Percentiles rank a stretch among this genome's conserved stretches.
Conservation (phyloP, 257 asterid genomes). For the Forsythia suspensa region DNA sequence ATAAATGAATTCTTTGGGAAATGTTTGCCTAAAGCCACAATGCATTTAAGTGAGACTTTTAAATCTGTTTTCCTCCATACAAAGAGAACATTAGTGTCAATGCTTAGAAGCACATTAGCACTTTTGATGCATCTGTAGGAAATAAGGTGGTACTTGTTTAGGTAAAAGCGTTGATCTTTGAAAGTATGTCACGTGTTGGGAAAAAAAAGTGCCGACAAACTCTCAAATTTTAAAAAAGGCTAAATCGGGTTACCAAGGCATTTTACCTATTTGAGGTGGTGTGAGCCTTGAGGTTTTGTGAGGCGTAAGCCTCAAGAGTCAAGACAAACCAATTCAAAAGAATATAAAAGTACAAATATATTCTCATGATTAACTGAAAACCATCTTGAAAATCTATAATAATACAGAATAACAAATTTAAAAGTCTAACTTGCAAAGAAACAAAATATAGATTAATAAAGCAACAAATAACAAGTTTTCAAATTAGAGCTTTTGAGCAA, state of each 20-base stretch:
- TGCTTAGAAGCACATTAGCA: neutral
- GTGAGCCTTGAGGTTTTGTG: neutral
- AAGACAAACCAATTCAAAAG: neutral
- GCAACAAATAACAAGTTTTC: neutral
- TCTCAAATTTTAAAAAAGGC: neutral
- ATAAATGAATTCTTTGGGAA: neutral
- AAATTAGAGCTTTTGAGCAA: neutral
- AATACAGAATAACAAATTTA: neutral
- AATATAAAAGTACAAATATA: neutral
- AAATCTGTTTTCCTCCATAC: neutral
- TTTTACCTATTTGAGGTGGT: neutral
- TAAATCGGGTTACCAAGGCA: neutral
- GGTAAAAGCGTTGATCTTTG: neutral
- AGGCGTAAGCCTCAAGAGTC: neutral
- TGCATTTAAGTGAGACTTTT: neutral
- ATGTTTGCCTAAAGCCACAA: neutral
- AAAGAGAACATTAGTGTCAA: neutral
- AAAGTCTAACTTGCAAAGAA: neutral
- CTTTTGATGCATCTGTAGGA: neutral
- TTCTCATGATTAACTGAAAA: neutral
- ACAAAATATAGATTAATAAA: neutral
- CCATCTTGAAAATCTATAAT: neutral
- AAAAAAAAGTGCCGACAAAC: neutral
- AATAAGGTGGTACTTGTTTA: neutral
- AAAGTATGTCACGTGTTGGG: neutral